Percentiles rank a stretch among this genome's conserved stretches.
phyloP scores from a whole-genome alignment of 164 flowering plant genomes.

The Dillenia turbinata region DNA sequence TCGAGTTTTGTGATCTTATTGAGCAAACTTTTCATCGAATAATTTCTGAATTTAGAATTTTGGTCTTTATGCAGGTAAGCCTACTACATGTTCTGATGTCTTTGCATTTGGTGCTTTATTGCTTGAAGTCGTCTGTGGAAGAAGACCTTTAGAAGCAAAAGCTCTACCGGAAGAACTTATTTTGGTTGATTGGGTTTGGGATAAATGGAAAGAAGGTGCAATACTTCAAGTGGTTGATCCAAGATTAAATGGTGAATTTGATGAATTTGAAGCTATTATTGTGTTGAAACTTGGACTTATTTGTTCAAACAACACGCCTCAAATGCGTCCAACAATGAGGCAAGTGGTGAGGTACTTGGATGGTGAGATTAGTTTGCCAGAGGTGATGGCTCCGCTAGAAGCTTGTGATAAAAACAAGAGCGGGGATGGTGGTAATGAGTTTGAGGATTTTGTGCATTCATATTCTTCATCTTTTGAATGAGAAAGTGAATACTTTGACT shows the following conservation, averaged over 20 bases:
- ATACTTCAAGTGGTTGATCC: not conserved
- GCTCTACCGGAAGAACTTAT: slow-evolving; percentile 6
- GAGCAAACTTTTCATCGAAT: too few species aligned
- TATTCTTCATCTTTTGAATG: slow-evolving; percentile 20
- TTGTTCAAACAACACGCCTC: not conserved
- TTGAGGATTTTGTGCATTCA: slow-evolving; percentile 32
- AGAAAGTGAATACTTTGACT: slow-evolving; percentile 17
- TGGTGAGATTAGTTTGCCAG: slow-evolving; percentile 21
- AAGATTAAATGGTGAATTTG: slow-evolving; percentile 17
- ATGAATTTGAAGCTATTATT: slow-evolving; percentile 8
- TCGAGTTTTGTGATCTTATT: too few species aligned
- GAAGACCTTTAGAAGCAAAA: slow-evolving; percentile 57
- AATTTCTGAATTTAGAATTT: too few species aligned
- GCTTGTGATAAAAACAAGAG: slow-evolving; percentile 4
- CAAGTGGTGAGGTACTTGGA: slow-evolving; percentile 27
- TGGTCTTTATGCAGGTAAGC: slow-evolving; percentile 37
- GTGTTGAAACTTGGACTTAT: slow-evolving; percentile 1
- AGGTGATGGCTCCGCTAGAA: not conserved
- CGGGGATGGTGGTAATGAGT: slow-evolving; percentile 8
- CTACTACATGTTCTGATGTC: slow-evolving; percentile 53
- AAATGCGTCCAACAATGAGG: slow-evolving; percentile 28
- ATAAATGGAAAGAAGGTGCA: not conserved
- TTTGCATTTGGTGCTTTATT: slow-evolving; percentile 60
- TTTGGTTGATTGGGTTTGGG: not conserved
- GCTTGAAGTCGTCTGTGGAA: slow-evolving; percentile 58